Percentiles rank a stretch among this genome's conserved stretches.
Evolutionary conservation across 257 asterid genomes (phyloP).

Genomic region (Jacaranda copaia): DNA sequence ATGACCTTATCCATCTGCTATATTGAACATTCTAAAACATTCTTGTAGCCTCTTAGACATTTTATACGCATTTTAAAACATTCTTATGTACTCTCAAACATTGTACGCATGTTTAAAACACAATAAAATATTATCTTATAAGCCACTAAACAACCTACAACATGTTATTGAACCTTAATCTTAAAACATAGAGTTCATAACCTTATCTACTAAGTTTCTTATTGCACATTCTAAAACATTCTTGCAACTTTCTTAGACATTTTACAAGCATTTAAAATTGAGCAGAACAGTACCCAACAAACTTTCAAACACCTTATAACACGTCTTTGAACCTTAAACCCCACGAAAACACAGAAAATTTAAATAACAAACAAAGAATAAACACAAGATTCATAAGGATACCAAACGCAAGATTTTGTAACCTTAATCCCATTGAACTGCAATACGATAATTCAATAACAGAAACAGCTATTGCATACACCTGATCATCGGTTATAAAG

Average conservation of each 20-base stretch:
- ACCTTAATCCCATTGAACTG: not conserved
- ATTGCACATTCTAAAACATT: no score
- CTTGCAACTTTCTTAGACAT: no score
- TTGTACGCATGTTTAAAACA: not conserved
- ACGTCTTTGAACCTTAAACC: not conserved
- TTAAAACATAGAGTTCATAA: no score
- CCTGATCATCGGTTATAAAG: not conserved
- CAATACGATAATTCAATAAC: not conserved
- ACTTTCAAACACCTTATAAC: not conserved
- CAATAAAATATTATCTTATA: not conserved
- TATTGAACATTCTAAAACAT: conserved; percentile 13
- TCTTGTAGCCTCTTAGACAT: not conserved
- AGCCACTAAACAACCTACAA: no score
- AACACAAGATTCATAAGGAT: not conserved
- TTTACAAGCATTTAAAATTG: no score
- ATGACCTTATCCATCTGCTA: not conserved
- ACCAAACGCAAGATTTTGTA: not conserved
- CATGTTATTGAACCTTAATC: no score
- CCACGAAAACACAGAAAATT: not conserved
- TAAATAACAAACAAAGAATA: not conserved
- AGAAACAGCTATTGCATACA: not conserved
- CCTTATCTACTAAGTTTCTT: no score
- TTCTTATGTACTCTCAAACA: not conserved
- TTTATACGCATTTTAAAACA: no score
- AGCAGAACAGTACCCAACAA: not conserved